Base-by-base conservation (phyloP, 345 rosid genomes). In the Ceriops zippeliana region DNA sequence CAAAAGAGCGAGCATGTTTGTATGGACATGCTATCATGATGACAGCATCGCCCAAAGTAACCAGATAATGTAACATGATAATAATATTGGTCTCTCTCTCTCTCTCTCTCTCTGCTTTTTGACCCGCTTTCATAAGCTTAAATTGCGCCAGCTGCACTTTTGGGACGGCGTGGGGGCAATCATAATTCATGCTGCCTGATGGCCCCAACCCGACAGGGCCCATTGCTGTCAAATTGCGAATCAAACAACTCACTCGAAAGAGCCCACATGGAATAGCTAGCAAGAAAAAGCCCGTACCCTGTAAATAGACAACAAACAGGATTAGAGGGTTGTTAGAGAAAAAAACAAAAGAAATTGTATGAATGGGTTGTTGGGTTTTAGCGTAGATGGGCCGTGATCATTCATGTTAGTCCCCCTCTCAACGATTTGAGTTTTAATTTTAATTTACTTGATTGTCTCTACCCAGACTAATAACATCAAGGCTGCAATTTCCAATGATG, bases 101-200 rank as follows among this genome's bases (percentile, higher is more conserved):
- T 28, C 4, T 54, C 38, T 53, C 30, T 47, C 52, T 4, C 72
- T 3, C 2, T 7, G 13, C 35, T 52, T 53, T 16, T 64, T 71
- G 63, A 71, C 58, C 27, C 13, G 0, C n/a, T 5, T 21, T 63
- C n/a, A 19, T 7, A 5, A 34, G 59, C 62, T 51, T 26, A 21
- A 71, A 63, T 71, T 42, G 75, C 68, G 69, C 64, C 38, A 47
- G 26, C 52, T 37, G 54, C 32, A 3, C 9, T 22, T n/a, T 20
- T 6, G 27, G 42, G 17, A 3, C 3, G 17, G 59, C 26, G 5
- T 24, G 59, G 59, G 31, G 59, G 16, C 26, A 24, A 10, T 10
- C 16, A 56, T 56, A 10, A 27, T 15, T 56, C 19, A 6, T 24
- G 59, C 5, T 24, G 59, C 59, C 59, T 24, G 0, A 26, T 56